Percentiles rank a stretch among this genome's conserved stretches.
phyloP scores from a whole-genome alignment of 1,284 basidiomycete genomes.

The Ceraceosorus guamensis region DNA sequence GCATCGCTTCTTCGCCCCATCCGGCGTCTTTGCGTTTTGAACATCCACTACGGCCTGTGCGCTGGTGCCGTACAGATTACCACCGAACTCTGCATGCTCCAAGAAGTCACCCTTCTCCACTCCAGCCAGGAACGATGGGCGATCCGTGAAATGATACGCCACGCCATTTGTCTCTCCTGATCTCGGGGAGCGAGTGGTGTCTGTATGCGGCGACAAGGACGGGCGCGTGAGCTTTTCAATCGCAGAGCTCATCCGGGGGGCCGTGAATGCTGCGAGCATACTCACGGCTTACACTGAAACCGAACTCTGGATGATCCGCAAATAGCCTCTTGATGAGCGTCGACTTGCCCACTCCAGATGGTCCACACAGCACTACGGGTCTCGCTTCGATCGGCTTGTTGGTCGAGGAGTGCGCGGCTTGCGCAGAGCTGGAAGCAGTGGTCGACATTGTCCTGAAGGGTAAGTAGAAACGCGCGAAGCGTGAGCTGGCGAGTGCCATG shows the following conservation, averaged over 20 bases:
- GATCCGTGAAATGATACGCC: constrained; percentile 57
- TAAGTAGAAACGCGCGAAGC: no score
- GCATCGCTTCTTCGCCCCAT: constrained; percentile 57
- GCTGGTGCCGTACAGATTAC: constrained; percentile 85
- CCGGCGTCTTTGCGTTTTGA: constrained; percentile 49
- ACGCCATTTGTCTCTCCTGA: constrained; percentile 71
- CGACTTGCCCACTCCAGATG: constrained; percentile 88
- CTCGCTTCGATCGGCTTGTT: no score
- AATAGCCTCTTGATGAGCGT: constrained; percentile 82
- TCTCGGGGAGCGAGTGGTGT: constrained; percentile 82
- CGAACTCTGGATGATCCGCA: constrained; percentile 75
- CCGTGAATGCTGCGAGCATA: constrained; percentile 12
- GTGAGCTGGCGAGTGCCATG: no score
- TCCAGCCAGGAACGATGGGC: constrained; percentile 53
- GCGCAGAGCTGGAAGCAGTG: no score
- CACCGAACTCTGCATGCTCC: constrained; percentile 70
- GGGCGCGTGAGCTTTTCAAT: no score
- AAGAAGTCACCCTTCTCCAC: constrained; percentile 56
- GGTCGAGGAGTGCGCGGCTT: no score
- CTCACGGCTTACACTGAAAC: constrained; percentile 84
- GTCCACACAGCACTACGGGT: constrained; percentile 71
- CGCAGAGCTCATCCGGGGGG: neutral
- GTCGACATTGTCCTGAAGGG: no score
- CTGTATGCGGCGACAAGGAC: constrained; percentile 55
- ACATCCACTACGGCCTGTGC: constrained; percentile 61